Evolutionary conservation across 306 rosid genomes (phyloP), one percentile per base, ranked within the genome.

Genomic region (Gastrolobium bilobum): DNA sequence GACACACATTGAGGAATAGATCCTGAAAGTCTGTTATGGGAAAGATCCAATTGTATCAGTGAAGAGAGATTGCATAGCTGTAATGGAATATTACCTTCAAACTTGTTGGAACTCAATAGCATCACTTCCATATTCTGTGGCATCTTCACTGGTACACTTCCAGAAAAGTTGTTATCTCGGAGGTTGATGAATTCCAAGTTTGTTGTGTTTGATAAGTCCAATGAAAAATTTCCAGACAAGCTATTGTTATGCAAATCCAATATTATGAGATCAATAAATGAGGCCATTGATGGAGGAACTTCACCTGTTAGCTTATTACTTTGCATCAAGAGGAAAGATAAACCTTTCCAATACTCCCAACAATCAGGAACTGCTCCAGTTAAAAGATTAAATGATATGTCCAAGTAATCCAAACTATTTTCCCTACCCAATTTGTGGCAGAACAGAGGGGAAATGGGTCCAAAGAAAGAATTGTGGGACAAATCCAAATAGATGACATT

Each of bases 381-480:
- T 10, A 71, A 53, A 9, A 35, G 11, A 71, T 71, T 71, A 10
- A 1, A 0, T 52, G 64, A 71, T 9, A 53, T 0, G 2, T 71
- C 63, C 63, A 71, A 15, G 7, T 52, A 35, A 4, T 1, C 0
- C 58, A 38, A 52, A 0, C 2, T 7, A 38, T 33, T 35, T 38
- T 15, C 48, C 63, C 10, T 33, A 37, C 44, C 34, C 50, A 38
- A 30, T 48, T 13, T 47, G 0, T 6, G 11, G 11, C 71, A 75
- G 0, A 56, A 67, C 1, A 53, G 15, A 4, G 4, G 14, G 75
- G 81, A 73, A 51, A 81, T 66, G 5, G 85, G 70, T 26, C 85
- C 83, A 6, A 75, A 72, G 59, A 85, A 77, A 0, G 0, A n/a
- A 47, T 81, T 81, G 31, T 72, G n/a, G 2, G 51, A 30, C 2